Conservation (phyloP, 208 protist genomes). For the Trichomonas gallinae region DNA sequence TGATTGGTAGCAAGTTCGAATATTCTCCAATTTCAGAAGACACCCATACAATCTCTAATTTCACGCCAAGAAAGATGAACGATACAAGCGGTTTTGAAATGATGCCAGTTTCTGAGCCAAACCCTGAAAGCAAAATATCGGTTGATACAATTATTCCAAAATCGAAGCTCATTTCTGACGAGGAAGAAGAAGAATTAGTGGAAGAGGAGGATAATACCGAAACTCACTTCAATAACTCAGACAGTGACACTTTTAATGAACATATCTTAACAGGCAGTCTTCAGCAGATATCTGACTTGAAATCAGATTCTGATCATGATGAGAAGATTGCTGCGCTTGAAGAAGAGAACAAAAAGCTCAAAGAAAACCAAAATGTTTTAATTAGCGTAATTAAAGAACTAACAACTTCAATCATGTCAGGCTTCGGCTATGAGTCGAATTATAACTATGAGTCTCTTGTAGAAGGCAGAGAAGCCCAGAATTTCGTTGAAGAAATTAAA, state of each 20-base stretch:
- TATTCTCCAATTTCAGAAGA: background rate
- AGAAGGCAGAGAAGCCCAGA: background rate
- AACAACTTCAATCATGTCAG: background rate
- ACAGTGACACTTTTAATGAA: background rate
- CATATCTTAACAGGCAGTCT: background rate
- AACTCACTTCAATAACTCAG: background rate
- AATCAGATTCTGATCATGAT: background rate
- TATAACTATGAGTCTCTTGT: background rate
- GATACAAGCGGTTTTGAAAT: background rate
- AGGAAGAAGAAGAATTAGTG: background rate
- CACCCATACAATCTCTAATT: background rate
- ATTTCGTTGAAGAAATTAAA: background rate
- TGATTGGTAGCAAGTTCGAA: background rate
- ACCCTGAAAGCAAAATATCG: background rate
- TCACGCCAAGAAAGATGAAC: background rate
- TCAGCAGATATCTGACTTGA: background rate
- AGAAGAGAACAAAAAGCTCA: background rate
- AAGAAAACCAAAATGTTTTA: background rate
- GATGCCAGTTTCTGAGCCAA: background rate
- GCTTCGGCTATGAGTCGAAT: background rate
- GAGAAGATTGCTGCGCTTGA: background rate
- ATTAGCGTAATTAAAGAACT: background rate
- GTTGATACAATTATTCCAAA: background rate
- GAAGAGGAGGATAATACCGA: background rate
- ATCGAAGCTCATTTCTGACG: background rate